Evolutionary conservation across 2,329 filamentous ascomycete genomes (phyloP).

Genomic region (Aspergillus pseudotamarii): DNA sequence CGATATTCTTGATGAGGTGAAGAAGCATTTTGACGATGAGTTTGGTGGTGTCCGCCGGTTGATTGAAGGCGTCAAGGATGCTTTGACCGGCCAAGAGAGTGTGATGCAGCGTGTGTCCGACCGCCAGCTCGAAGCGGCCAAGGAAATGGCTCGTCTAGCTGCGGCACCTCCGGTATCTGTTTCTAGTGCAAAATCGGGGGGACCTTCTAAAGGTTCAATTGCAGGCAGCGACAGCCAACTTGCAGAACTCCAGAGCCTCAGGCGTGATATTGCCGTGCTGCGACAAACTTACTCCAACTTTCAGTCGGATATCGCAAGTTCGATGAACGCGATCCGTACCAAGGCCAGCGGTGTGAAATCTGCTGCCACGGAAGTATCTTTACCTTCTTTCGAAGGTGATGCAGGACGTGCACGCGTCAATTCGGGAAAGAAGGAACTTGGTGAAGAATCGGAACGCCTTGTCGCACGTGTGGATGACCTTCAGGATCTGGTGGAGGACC

Average conservation of each 20-base stretch:
- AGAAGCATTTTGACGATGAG: conserved; percentile 92
- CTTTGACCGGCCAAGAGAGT: conserved; percentile 78
- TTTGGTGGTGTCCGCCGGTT: conserved; percentile 77
- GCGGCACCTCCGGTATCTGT: conserved; percentile 47
- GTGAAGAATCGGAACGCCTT: conserved; percentile 83
- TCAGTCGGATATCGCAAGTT: conserved; percentile 81
- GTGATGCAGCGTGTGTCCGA: conserved; percentile 87
- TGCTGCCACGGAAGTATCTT: conserved; percentile 68
- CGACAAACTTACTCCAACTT: conserved; percentile 93
- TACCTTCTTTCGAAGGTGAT: conserved; percentile 74
- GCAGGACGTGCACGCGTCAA: conserved; percentile 85
- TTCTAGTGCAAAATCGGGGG: conserved; percentile 26
- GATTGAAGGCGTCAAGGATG: conserved; percentile 82
- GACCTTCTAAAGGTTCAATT: conserved; percentile 30
- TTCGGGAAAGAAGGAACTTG: conserved; percentile 82
- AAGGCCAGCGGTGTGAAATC: conserved; percentile 83
- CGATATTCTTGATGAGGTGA: conserved; percentile 92
- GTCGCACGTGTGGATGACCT: conserved; percentile 93
- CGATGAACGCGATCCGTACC: conserved; percentile 78
- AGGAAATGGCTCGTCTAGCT: conserved; percentile 74
- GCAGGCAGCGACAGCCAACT: conserved; percentile 62
- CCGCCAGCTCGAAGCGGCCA: conserved; percentile 83
- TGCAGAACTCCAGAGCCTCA: conserved; percentile 76
- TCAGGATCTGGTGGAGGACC: conserved; percentile 94
- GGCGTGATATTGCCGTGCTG: conserved; percentile 85